These are phyloP conservation scores for Crithidia expoeki DNA, from an alignment of 208 protist genomes.

Conservation along the genomic window DNA sequence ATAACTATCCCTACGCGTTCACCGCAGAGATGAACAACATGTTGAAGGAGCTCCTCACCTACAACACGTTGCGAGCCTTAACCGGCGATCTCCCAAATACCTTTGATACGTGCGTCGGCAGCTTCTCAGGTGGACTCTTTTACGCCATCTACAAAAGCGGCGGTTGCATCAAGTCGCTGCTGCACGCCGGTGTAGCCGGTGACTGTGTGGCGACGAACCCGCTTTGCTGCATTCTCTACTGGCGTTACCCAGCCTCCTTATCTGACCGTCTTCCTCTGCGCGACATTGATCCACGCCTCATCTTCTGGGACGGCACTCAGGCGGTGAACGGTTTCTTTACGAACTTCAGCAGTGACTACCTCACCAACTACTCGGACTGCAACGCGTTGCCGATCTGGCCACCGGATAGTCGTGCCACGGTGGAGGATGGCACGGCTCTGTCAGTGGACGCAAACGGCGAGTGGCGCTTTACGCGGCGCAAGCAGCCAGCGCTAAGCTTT, in stretches of 20 bases:
- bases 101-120: not conserved
- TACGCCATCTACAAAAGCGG: not conserved
- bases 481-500: slow-evolving; percentile 7
- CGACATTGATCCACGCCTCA: slow-evolving; percentile 25
- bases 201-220: slow-evolving; percentile 30
- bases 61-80: not conserved
- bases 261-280: slow-evolving; percentile 5
- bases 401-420: not conserved
- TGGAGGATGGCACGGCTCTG: slow-evolving; percentile 9
- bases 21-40: slow-evolving; percentile 35
- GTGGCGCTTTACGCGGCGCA: slow-evolving; percentile 26
- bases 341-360: slow-evolving; percentile 32
- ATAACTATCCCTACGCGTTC: slow-evolving; percentile 34
- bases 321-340: slow-evolving; percentile 37
- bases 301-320: slow-evolving; percentile 37
- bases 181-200: slow-evolving; percentile 29
- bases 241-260: slow-evolving; percentile 31
- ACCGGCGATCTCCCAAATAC: not conserved
- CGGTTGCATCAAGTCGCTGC: slow-evolving; percentile 24
- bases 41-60: slow-evolving; percentile 9
- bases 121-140: not conserved
- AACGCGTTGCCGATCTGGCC: slow-evolving; percentile 4
- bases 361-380: slow-evolving; percentile 5
- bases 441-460: slow-evolving; percentile 24
- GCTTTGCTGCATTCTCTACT: slow-evolving; percentile 39